Evolutionary conservation across 108 stramenopile species (phyloP).

Genomic region (Cyclotella atomus): DNA sequence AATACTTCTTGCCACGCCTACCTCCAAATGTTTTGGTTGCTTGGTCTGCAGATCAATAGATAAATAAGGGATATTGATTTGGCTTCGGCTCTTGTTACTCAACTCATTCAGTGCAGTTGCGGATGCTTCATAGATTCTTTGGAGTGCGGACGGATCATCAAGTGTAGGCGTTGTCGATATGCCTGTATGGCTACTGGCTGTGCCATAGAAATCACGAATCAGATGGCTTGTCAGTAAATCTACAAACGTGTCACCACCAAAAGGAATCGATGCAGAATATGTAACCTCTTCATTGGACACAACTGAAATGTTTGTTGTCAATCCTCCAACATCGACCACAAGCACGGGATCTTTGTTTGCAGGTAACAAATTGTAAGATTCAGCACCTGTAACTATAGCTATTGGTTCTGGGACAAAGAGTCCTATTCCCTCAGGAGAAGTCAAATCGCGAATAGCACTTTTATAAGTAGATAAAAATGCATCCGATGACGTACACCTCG

Average conservation of each 20-base stretch:
- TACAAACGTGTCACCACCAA: constrained; percentile 74
- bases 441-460: constrained; percentile 9
- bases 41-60: constrained; percentile 50
- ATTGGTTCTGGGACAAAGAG: constrained; percentile 70
- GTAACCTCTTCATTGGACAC: constrained; percentile 52
- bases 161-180: constrained; percentile 23
- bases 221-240: constrained; percentile 60
- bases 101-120: constrained; percentile 61
- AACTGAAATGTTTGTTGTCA: constrained; percentile 53
- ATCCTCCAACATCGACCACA: constrained; percentile 79
- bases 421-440: constrained; percentile 33
- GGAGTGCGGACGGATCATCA: constrained; percentile 39
- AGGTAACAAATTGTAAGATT: constrained; percentile 56
- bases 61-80: constrained; percentile 80
- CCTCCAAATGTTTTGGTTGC: constrained; percentile 67
- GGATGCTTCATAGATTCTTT: constrained; percentile 47
- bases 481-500: too few relatives aligned
- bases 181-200: neutral
- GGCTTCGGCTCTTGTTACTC: constrained; percentile 55
- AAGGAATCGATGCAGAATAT: constrained; percentile 38
- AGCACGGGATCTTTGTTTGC: constrained; percentile 37
- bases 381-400: constrained; percentile 76
- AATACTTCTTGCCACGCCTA: constrained; percentile 63
- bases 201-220: constrained; percentile 40
- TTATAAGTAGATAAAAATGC: constrained; percentile 19